Evolutionary conservation across 2,329 filamentous ascomycete genomes (phyloP).

Genomic region (Trichophyton benhamiae): DNA sequence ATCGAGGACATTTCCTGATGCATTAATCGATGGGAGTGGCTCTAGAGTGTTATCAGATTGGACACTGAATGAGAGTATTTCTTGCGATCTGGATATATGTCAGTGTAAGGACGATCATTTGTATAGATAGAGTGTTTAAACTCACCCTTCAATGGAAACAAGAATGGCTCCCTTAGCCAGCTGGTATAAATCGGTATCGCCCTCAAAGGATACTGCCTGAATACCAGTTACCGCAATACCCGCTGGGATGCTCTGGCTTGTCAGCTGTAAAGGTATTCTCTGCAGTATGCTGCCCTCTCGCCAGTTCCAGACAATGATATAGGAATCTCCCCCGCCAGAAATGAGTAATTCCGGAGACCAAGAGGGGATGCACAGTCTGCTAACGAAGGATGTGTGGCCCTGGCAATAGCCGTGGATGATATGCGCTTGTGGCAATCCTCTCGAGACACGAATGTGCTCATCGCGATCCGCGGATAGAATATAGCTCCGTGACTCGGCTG

Average conservation of each 20-base stretch:
- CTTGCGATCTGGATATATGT: conserved; percentile 44
- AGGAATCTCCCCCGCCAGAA: conserved; percentile 75
- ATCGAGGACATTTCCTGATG: conserved; percentile 56
- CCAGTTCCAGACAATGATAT: conserved; percentile 79
- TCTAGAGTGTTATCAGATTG: conserved; percentile 39
- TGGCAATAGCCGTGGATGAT: conserved; percentile 84
- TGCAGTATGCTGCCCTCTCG: conserved; percentile 27
- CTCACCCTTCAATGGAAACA: conserved; percentile 49
- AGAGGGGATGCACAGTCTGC: conserved; percentile 54
- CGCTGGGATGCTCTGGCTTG: neutral
- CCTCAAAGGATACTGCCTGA: conserved; percentile 29
- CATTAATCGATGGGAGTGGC: conserved; percentile 39
- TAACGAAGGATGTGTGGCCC: conserved; percentile 77
- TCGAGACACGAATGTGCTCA: conserved; percentile 79
- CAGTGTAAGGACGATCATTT: conserved; percentile 15
- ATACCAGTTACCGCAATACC: conserved; percentile 41
- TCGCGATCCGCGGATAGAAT: conserved; percentile 58
- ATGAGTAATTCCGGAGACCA: conserved; percentile 52
- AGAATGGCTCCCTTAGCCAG: conserved; percentile 27
- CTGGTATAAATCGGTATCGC: conserved; percentile 9
- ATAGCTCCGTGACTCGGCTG: conserved; percentile 40
- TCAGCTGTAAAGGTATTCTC: conserved; percentile 18
- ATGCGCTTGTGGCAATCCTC: conserved; percentile 68
- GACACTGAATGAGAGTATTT: conserved; percentile 54
- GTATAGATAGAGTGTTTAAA: neutral